Base-by-base conservation (phyloP, 1,284 basidiomycete genomes). In the Testicularia cyperi region DNA sequence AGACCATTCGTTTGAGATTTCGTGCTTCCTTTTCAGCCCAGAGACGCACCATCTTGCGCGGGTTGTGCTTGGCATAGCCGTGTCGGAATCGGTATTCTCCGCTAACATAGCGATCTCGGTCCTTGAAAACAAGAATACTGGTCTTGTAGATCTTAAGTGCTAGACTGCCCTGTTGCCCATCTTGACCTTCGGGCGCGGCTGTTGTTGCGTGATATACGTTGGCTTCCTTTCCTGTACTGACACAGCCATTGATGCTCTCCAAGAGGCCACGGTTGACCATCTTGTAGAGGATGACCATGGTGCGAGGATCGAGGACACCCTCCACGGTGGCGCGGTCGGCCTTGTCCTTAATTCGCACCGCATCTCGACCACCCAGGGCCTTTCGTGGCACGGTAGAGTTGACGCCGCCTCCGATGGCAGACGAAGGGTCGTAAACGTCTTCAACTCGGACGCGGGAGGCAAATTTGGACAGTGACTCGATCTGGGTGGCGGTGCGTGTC, bases 21-120 rank as follows among this genome's bases (percentile, higher is more conserved):
- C 95, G 84, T 85, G 96, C 88, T 78, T 99, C 95, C 79, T 99
- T 99, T 78, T 98, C 95, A 0, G 95, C 95, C 95, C 95, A 99
- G 6, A 98, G 80, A 10, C 90, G 84, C 14, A 99, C 94, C 94
- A 99, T 98, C 79, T 99, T 99, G 28, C 95, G 85, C 8, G 95
- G 94, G 74, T 98, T 99, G 63, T 85, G 85, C 38, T 87, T 86
- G 62, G 86, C 86, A 77, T 98, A 98, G 6, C 94, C 94, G 56
- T 88, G 84, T 27, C 90, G 83, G 80, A 98, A 98, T 8, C 95
- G 86, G 73, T 88, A 88, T 76, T 98, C 95, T 36, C 83, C 83
- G 0, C 85, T 84, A 24, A 97, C 92, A 77, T 97, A 97, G 47
- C 88, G 87, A 74, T 95, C 91, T 10, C 95, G 85, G 69, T 97